Base-by-base conservation (phyloP, 78 protist species). In the Monocercomonoides exilis region DNA sequence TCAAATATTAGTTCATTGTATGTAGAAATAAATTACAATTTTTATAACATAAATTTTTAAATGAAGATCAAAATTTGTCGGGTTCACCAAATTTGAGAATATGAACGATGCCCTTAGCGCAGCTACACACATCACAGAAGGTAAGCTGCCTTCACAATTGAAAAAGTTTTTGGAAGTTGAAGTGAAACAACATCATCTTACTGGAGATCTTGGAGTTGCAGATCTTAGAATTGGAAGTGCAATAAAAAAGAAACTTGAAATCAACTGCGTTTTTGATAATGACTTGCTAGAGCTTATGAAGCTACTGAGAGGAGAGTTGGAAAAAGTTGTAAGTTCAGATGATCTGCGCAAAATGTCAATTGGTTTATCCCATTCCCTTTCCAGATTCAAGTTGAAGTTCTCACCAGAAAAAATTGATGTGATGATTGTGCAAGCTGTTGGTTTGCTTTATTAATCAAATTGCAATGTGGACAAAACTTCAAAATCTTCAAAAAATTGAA, bases 351-450 rank as follows among this genome's bases (percentile, higher is more conserved):
- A 89, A 41, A 90, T 90, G 91, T 11, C 90, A 2, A 94, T 97
- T 43, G 99, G 98, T 90, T 91, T 98, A 6, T 88, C 98, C 44
- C 99, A 98, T 92, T 80, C 88, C 2, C 94, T 96, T 46, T 92
- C 96, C 1, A 89, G 99, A 41, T 96, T 93, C 93, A 95, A 95
- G 90, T 90, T 98, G 84, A 95, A 96, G 92, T 98, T 98, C 94
- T 87, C 94, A 80, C 96, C 98, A n/a, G 98, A 98, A 81, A 96
- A 96, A 92, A 96, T 98, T 42, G 99, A 98, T 88, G 93, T 96
- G 42, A 96, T 96, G 99, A 94, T 98, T 77, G 95, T 98, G 42
- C 99, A 98, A 91, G 98, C 99, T 54, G 94, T 98, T 81, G 81
- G 95, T 92, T 21, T 1, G 93, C 21, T 21, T 21, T 54, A n/a